These are phyloP conservation scores for Aspergillus felis DNA, from an alignment of 2,329 filamentous ascomycete genomes.

Conservation along the genomic window DNA sequence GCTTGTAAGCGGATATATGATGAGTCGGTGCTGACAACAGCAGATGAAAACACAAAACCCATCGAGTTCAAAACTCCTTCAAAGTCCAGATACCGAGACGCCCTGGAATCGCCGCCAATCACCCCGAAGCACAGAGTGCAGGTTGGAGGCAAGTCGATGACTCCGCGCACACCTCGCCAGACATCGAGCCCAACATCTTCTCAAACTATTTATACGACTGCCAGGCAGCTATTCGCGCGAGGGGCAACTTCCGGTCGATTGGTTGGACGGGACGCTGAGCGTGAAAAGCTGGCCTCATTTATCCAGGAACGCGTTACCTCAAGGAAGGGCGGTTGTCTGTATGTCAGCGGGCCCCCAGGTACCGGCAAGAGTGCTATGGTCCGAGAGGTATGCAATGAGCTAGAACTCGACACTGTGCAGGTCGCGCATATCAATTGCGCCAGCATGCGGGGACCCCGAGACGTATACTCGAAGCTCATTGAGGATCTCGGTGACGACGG, in stretches of 20 bases:
- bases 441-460: conserved; percentile 84
- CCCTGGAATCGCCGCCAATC: conserved; percentile 63
- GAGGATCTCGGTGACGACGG: conserved; percentile 63
- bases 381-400: conserved; percentile 66
- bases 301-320: conserved; percentile 60
- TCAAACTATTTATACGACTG: conserved; percentile 79
- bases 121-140: conserved; percentile 84
- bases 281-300: conserved; percentile 64
- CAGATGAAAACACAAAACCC: conserved; percentile 44
- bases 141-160: conserved; percentile 69
- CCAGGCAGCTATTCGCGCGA: conserved; percentile 80
- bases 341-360: conserved; percentile 91
- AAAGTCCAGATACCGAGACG: conserved; percentile 68
- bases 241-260: conserved; percentile 71
- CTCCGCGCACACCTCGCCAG: conserved; percentile 73
- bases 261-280: conserved; percentile 70
- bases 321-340: conserved; percentile 73
- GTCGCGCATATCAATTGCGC: conserved; percentile 92
- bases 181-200: conserved; percentile 62
- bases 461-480: conserved; percentile 76
- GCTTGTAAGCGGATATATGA: background rate
- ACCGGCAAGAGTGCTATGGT: conserved; percentile 97
- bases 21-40: conserved; percentile 3
- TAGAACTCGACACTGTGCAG: conserved; percentile 54
- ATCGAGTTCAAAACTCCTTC: conserved; percentile 45